These are phyloP conservation scores for Delonix regia DNA, from an alignment of 306 rosid genomes.

Conservation along the genomic window DNA sequence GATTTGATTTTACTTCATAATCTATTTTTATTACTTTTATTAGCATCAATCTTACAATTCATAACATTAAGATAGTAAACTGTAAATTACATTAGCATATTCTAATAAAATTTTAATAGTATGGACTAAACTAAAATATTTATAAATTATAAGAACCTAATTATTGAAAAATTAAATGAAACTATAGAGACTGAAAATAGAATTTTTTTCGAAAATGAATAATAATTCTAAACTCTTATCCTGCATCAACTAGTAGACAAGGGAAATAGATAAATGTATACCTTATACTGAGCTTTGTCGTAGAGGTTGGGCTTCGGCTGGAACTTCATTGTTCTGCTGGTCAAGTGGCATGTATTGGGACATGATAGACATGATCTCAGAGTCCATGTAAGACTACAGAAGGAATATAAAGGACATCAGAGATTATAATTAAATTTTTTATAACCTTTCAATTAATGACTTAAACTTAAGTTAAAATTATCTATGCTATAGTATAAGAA, in stretches of 20 bases:
- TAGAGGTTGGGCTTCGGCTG: conserved; percentile 61
- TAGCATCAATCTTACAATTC: too few relatives aligned
- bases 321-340: conserved; percentile 63
- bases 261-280: conserved; percentile 31
- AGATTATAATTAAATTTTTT: not conserved
- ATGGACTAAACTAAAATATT: too few relatives aligned
- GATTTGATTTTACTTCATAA: too few relatives aligned
- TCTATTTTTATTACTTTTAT: too few relatives aligned
- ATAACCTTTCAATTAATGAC: not conserved
- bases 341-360: conserved; percentile 97
- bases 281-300: conserved; percentile 64
- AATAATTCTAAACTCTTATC: too few relatives aligned
- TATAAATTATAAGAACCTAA: too few relatives aligned
- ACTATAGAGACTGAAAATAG: too few relatives aligned
- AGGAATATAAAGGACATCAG: not conserved
- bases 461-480: not conserved
- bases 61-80: too few relatives aligned
- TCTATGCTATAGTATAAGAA: not conserved
- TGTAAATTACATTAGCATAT: too few relatives aligned
- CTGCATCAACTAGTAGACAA: not conserved
- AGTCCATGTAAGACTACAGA: conserved; percentile 90
- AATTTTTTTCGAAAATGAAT: too few relatives aligned
- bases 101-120: too few relatives aligned
- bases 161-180: too few relatives aligned
- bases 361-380: conserved; percentile 97